phyloP scores from a whole-genome alignment of 257 asterid species.

The Euphrasia confusa region DNA sequence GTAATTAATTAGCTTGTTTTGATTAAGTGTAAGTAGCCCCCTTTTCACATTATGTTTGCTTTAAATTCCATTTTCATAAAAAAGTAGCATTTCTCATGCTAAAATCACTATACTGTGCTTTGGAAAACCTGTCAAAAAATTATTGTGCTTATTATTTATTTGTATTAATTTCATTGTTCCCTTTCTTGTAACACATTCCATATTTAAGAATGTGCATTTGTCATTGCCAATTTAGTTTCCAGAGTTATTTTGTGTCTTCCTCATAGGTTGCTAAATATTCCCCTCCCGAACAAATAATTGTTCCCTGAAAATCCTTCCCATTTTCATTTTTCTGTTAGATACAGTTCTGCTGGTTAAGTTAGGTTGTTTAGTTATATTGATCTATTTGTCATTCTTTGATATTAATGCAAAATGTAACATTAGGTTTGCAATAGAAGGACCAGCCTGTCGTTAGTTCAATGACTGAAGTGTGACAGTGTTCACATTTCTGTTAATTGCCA shows the following conservation, averaged over 20 bases:
- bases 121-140: too few species aligned
- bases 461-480: conserved; percentile 55
- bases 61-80: too few species aligned
- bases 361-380: conserved; percentile 19
- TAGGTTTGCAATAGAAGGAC: conserved; percentile 63
- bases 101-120: too few species aligned
- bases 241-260: background rate
- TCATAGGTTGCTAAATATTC: background rate
- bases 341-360: conserved; percentile 21
- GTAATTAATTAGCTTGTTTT: too few species aligned
- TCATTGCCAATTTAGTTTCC: background rate
- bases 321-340: conserved; percentile 21
- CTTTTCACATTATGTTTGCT: too few species aligned
- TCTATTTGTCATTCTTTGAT: conserved; percentile 28
- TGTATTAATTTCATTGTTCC: too few species aligned
- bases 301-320: background rate
- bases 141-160: too few species aligned
- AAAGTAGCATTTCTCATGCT: too few species aligned
- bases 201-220: too few species aligned
- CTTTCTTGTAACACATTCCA: too few species aligned
- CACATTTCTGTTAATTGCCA: conserved; percentile 54
- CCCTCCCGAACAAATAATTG: background rate
- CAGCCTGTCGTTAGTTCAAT: conserved; percentile 53
- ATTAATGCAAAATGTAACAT: conserved; percentile 36
- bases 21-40: too few species aligned